These are phyloP conservation scores for Glutinoglossum americanum DNA, from an alignment of 495 filamentous ascomycete genomes.

Conservation along the genomic window DNA sequence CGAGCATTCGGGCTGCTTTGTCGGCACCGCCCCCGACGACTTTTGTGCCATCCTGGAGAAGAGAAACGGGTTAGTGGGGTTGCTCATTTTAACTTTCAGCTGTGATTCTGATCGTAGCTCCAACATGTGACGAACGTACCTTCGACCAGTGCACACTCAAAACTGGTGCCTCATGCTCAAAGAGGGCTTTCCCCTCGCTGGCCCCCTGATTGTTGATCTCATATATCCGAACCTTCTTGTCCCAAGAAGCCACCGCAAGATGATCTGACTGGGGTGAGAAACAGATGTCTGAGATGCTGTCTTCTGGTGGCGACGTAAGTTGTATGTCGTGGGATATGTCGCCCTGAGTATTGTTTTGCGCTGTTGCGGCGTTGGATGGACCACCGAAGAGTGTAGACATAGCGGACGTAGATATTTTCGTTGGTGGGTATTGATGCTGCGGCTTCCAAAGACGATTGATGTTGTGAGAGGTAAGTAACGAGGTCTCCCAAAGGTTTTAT, in stretches of 20 bases:
- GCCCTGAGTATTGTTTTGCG: conserved; percentile 44
- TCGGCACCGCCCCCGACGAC: conserved; percentile 69
- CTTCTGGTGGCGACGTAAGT: conserved; percentile 53
- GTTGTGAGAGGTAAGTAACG: too few species aligned
- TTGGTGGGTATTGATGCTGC: too few species aligned
- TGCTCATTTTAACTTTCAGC: too few species aligned
- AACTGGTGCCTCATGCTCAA: conserved; percentile 57
- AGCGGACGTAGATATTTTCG: too few species aligned
- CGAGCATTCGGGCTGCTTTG: conserved; percentile 60
- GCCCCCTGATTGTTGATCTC: conserved; percentile 51
- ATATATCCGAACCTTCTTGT: conserved; percentile 85
- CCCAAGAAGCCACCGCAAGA: conserved; percentile 76
- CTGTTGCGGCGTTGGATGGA: conserved; percentile 21
- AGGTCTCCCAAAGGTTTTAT: too few species aligned
- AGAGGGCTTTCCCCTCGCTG: conserved; percentile 56
- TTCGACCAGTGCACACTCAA: conserved; percentile 65
- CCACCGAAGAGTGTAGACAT: conserved; percentile 60
- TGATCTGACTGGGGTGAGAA: conserved; percentile 64
- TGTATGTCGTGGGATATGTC: conserved; percentile 79
- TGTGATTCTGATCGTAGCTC: too few species aligned
- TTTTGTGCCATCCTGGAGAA: conserved; percentile 42
- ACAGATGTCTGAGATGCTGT: conserved; percentile 63
- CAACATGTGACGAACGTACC: conserved; percentile 25
- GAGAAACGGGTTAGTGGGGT: conserved; percentile 4
- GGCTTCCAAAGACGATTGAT: too few species aligned